Evolutionary conservation across 139 green algal genomes (phyloP).

Genomic region (Astrephomene gubernaculifera): DNA sequence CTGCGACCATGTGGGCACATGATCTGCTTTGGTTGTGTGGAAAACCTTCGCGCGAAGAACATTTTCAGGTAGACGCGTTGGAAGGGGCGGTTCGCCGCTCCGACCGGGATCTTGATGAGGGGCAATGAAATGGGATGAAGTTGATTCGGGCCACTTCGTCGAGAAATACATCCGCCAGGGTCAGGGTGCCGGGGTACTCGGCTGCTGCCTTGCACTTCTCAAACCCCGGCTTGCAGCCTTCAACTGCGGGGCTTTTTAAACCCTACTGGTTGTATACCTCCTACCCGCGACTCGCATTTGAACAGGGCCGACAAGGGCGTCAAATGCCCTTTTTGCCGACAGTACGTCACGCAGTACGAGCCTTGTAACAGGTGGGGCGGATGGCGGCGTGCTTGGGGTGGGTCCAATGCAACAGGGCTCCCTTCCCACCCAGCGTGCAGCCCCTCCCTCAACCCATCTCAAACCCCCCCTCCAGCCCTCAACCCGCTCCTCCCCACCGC

Average conservation of each 20-base stretch:
- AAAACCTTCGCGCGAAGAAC: constrained; percentile 70
- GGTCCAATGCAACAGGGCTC: not conserved
- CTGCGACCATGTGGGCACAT: constrained; percentile 65
- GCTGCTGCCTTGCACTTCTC: too few species aligned
- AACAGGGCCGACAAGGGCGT: constrained; percentile 62
- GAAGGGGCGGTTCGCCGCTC: not conserved
- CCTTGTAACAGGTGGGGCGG: constrained; percentile 36
- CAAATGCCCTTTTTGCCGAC: constrained; percentile 70
- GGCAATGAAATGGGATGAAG: too few species aligned
- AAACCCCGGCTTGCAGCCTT: too few species aligned
- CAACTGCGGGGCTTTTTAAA: too few species aligned
- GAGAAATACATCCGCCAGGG: too few species aligned
- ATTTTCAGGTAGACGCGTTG: constrained; percentile 64
- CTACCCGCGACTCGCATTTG: too few species aligned
- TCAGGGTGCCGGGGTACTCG: too few species aligned
- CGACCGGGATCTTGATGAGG: too few species aligned
- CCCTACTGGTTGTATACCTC: too few species aligned
- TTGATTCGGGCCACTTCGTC: too few species aligned
- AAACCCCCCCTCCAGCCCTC: not conserved
- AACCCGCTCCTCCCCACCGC: not conserved
- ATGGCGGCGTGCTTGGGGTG: not conserved
- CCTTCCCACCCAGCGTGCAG: not conserved
- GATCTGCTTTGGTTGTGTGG: constrained; percentile 66
- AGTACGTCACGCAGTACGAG: constrained; percentile 59
- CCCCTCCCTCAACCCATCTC: not conserved